A percentile compares a stretch with the other conserved stretches of the same genome.
Evolutionary conservation across 305 asterid genomes (phyloP).

Genomic region (Fraxinus albicans): DNA sequence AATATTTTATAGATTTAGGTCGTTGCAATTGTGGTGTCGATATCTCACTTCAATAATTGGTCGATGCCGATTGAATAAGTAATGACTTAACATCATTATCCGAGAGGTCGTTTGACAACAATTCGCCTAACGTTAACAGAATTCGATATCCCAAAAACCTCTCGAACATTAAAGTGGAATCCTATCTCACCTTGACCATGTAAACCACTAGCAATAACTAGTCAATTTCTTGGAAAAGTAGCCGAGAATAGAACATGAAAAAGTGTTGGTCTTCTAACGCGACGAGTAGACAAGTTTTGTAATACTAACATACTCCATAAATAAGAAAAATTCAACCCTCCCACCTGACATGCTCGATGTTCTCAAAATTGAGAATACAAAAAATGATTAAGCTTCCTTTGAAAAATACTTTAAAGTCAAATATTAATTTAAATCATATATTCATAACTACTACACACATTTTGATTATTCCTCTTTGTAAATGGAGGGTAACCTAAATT

Average conservation of each 20-base stretch:
- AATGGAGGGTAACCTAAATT: not conserved
- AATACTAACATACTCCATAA: not conserved
- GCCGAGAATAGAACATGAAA: not conserved
- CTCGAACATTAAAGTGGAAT: not conserved
- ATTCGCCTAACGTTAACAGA: not conserved
- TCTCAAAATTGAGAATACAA: not conserved
- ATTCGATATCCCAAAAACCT: not conserved
- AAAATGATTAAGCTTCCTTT: not conserved
- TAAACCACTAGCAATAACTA: not conserved
- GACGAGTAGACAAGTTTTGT: not conserved
- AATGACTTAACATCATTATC: too few relatives aligned
- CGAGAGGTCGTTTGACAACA: too few relatives aligned
- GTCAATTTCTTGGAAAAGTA: not conserved
- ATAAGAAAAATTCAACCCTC: not conserved
- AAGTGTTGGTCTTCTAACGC: not conserved
- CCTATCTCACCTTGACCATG: not conserved
- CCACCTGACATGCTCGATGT: not conserved
- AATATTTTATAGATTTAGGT: too few relatives aligned
- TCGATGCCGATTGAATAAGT: too few relatives aligned
- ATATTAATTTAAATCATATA: too few relatives aligned
- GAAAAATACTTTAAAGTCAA: too few relatives aligned
- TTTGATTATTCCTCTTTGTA: not conserved
- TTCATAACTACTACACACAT: not conserved
- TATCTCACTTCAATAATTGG: too few relatives aligned
- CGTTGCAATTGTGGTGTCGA: too few relatives aligned